Base-by-base conservation (phyloP, 2,329 filamentous ascomycete species). In the Colletotrichum sidae region DNA sequence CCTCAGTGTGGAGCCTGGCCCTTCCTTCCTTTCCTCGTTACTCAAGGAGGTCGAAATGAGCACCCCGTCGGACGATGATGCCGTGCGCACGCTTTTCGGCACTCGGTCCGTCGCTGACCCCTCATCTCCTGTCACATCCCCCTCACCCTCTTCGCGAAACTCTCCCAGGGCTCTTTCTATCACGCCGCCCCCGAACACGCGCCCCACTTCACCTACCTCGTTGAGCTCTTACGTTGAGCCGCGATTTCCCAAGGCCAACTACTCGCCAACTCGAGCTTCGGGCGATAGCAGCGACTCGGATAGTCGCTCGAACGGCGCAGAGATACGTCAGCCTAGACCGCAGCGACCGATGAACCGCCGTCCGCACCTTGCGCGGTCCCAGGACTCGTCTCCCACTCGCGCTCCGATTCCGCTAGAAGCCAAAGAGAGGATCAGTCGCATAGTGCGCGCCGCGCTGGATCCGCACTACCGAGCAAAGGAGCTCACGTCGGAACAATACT, bases 401-500 rank as follows among this genome's bases (percentile, higher is more conserved):
- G 75, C 83, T 49, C 72, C 77, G 10, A 86, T 97, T 72, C 91
- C 94, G 1, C 88, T 93, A 33, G 90, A 92, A 68, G 91, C 92
- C 68, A 99, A 99, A 77, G 90, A 92, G 70, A 93, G 90, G 73
- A 91, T 99, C 69, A 95, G 94, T 75, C 90, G 90, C 70, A 93
- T 98, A 79, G 96, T 98, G 70, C 92, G 93, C 69, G 83, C 86
- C 46, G 93, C 92, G 6, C 82, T 99, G 47, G 92, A 92, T 70
- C 93, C 94, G 38, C 87, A 93, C 69, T 98, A 95, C 83, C 87
- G 90, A 68, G 90, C 90, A 46, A 90, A 91, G 71, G 67, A 66
- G 45, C 86, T 98, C 67, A 93, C 90, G 15, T 92, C 94, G 70
- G 92, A 97, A 65, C 91, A 97, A 77, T 99, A 97, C 76, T 95